Percentiles rank a stretch among this genome's conserved stretches.
Conservation (phyloP, 768 basidiomycete species). For the Amanita fuliginea region DNA sequence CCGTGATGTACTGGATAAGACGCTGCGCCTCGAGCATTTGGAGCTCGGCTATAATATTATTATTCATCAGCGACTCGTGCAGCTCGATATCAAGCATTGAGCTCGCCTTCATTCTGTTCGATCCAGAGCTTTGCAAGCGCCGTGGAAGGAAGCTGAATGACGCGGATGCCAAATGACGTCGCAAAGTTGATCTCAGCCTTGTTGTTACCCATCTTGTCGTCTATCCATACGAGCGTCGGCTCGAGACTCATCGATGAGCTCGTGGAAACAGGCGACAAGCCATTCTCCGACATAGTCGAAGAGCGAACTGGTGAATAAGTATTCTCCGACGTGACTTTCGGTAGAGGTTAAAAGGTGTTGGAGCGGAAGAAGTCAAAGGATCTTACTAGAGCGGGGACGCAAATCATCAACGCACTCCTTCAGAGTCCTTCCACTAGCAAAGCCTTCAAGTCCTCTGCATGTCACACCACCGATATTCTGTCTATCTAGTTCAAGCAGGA, state of each 20-base stretch:
- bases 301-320: not conserved
- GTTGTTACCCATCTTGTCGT: constrained; percentile 15
- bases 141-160: constrained; percentile 18
- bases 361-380: not conserved
- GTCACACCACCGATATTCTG: constrained; percentile 14
- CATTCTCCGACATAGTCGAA: not conserved
- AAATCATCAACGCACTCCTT: constrained; percentile 7
- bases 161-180: constrained; percentile 9
- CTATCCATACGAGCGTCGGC: constrained; percentile 19
- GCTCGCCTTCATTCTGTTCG: constrained; percentile 14
- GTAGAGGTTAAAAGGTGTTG: not conserved
- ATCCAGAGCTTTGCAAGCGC: constrained; percentile 18
- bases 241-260: not conserved
- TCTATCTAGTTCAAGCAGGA: constrained; percentile 11
- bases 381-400: not conserved
- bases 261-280: not conserved
- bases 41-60: constrained; percentile 12
- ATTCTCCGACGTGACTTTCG: not conserved
- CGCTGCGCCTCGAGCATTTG: constrained; percentile 12
- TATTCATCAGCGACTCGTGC: not conserved
- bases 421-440: constrained; percentile 10
- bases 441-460: constrained; percentile 11
- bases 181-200: constrained; percentile 10
- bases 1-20: constrained; percentile 18
- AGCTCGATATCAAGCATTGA: not conserved